Conservation (phyloP, 306 rosid species). For the Vigna trinervia region DNA sequence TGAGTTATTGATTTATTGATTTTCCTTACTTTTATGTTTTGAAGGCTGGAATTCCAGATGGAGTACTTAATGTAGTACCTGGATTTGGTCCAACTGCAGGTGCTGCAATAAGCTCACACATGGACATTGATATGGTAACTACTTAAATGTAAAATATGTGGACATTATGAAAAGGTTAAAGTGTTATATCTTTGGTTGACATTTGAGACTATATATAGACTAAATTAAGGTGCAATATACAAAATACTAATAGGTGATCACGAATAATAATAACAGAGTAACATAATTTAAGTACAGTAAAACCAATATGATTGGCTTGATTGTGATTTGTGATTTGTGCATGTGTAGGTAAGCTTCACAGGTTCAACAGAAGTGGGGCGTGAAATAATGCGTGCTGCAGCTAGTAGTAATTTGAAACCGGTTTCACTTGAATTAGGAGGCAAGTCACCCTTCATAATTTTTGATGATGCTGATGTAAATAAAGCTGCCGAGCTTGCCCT, state of each 20-base stretch:
- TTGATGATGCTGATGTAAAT: slow-evolving; percentile 79
- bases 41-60: slow-evolving; percentile 93
- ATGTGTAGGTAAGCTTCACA: slow-evolving; percentile 72
- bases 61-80: slow-evolving; percentile 82
- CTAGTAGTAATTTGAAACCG: slow-evolving; percentile 76
- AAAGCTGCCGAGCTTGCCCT: slow-evolving; percentile 80
- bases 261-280: neutral
- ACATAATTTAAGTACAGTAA: neutral
- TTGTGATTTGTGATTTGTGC: slow-evolving; percentile 13
- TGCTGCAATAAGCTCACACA: slow-evolving; percentile 72
- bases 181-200: too few species aligned
- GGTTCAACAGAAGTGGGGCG: slow-evolving; percentile 88
- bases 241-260: too few species aligned
- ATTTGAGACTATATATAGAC: too few species aligned
- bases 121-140: slow-evolving; percentile 84
- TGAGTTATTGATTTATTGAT: slow-evolving; percentile 1
- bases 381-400: slow-evolving; percentile 81
- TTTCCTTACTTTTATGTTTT: slow-evolving; percentile 7
- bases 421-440: slow-evolving; percentile 92
- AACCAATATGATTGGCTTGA: neutral
- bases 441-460: slow-evolving; percentile 79
- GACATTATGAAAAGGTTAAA: neutral
- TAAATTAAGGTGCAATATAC: neutral
- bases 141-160: slow-evolving; percentile 3
- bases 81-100: slow-evolving; percentile 91